Evolutionary conservation across 2,329 filamentous ascomycete species (phyloP), one percentile per base, ranked within the genome.

Genomic region (Chaetomiaceae sp.): DNA sequence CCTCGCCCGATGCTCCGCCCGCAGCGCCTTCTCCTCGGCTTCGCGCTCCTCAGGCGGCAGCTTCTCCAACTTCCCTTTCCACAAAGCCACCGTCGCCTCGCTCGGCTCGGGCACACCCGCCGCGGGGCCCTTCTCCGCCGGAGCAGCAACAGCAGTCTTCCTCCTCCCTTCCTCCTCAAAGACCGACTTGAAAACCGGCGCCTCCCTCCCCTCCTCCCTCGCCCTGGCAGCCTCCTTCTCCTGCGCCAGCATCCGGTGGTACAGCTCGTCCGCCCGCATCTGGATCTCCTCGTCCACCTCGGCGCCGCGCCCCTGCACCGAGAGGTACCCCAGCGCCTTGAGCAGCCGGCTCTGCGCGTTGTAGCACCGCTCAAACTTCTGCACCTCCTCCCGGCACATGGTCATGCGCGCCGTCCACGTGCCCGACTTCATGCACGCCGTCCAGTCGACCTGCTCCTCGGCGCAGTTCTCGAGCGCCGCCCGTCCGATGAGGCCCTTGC

Each of bases 391-490:
- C 36, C 85, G 78, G 68, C 94, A 99, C 82, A 96, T 81, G 33
- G 85, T 90, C 70, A 92, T 73, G 61, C 81, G 79, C 60, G 87
- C 82, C 64, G 73, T 71, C 75, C 82, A 82, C 45, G 76, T 79
- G 25, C 91, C 91, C 50, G 78, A 76, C 63, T 80, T 79, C 77
- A 94, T 94, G 75, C 94, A 99, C 43, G 86, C 78, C 55, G 85
- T 84, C 75, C 95, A 86, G 54, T 86, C 85, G 66, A 89, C 78
- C 73, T 96, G 90, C 67, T 95, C 89, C 56, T 91, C 70, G 1
- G 90, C 86, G 70, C 94, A 99, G 69, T 97, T 99, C 73, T 99
- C 94, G 65, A 96, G 76, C 9, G 92, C 91, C 1, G 90, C 88
- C 37, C 80, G 78, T 27, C 88, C 89, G 57, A 97, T 88, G 51